These are phyloP conservation scores for Inonotus obliquus DNA, from an alignment of 1,284 basidiomycete genomes.

Conservation along the genomic window DNA sequence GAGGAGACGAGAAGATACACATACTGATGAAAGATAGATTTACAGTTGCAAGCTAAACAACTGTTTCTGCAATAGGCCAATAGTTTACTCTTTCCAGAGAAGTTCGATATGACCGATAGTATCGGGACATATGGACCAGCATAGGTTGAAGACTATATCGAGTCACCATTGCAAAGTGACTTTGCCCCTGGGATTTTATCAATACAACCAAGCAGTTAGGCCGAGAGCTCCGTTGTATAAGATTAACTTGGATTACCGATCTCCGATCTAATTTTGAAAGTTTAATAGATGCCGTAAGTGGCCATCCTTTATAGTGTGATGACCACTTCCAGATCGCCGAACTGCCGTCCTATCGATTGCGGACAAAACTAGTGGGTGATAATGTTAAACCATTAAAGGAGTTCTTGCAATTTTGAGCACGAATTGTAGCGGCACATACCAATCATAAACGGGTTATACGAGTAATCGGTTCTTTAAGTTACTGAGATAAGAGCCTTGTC, in stretches of 20 bases:
- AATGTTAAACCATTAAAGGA: no score
- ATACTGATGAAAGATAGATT: background rate
- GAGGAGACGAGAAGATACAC: background rate
- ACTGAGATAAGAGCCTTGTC: no score
- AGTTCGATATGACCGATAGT: background rate
- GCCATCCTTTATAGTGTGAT: no score
- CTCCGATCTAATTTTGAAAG: background rate
- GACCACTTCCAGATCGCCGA: background rate
- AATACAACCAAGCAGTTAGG: background rate
- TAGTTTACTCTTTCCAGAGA: no score
- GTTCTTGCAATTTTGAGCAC: no score
- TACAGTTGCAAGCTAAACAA: background rate
- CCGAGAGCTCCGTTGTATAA: background rate
- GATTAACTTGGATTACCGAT: background rate
- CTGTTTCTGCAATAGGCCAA: no score
- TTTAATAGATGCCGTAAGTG: background rate
- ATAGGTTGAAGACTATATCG: background rate
- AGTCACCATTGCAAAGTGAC: background rate
- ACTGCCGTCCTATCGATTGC: background rate
- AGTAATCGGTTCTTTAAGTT: no score
- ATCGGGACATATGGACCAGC: background rate
- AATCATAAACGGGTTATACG: no score
- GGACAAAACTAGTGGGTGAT: no score
- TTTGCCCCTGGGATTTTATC: background rate
- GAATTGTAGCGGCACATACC: no score